Evolutionary conservation across 1,139 yeast species (phyloP), one percentile per base, ranked within the genome.

Genomic region (Yamadazyma diddensiae): DNA sequence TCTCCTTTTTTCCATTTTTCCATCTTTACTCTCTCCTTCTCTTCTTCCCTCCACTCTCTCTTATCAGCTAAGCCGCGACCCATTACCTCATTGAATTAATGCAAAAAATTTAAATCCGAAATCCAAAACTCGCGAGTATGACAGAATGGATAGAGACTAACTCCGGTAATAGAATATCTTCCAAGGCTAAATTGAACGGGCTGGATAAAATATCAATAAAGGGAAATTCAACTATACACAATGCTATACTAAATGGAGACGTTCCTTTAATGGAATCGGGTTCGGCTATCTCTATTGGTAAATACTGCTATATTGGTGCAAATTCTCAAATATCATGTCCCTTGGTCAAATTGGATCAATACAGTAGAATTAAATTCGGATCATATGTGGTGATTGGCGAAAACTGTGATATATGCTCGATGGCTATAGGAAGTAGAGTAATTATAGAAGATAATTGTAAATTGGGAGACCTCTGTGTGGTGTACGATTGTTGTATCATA

Each of bases 401-500:
- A 4, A 51, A 59, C 25, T 47, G 73, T 6, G 38, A 33, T 4
- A 46, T 81, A 1, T 54, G 62, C 14, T 67, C 70, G 55, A 74
- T 73, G 2, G 62, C 58, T 28, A 67, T 83, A 10, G 92, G 90
- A 1, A 68, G 63, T 38, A 53, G 83, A 33, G 83, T 82, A 19
- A 42, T 61, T 7, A 59, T 83, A 4, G 88, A 73, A 17, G 42
- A 47, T 1, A 42, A 59, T 24, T 70, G 75, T 37, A 30, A 37
- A 0, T 41, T 74, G 15, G 63, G 73, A 7, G 61, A 65, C 37
- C 57, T 67, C 33, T 60, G 73, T 5, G 66, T 78, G n/a, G 58
- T 83, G 20, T 75, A 78, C 42, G 88, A 82, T 45, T 77, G 85
- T 44, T 80, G 79, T 24, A 49, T 75, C 8, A 60, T 83, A 2